These are phyloP conservation scores for Arachnopeziza araneosa DNA, from an alignment of 2,329 filamentous ascomycete species.

Conservation along the genomic window DNA sequence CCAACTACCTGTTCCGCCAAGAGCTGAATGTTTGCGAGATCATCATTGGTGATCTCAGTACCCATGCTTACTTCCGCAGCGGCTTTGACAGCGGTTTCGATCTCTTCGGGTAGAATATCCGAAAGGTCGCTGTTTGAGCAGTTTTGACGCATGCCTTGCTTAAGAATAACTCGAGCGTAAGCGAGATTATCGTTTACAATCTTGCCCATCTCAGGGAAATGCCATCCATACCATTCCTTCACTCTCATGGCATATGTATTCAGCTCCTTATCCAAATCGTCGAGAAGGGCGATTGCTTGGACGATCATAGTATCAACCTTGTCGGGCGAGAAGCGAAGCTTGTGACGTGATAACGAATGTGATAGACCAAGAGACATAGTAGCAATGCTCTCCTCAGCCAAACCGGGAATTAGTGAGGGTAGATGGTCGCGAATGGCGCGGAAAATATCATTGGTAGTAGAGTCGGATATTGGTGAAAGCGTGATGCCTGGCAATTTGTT, in stretches of 20 bases:
- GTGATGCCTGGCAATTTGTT: conserved; percentile 85
- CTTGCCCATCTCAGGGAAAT: conserved; percentile 96
- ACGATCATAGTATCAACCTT: conserved; percentile 99
- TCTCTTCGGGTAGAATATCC: conserved; percentile 90
- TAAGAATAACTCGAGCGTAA: conserved; percentile 81
- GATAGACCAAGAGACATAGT: conserved; percentile 96
- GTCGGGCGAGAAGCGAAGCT: conserved; percentile 96
- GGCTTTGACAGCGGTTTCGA: conserved; percentile 84
- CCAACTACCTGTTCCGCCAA: conserved; percentile 90
- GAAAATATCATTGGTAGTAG: conserved; percentile 80
- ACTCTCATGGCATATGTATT: conserved; percentile 99
- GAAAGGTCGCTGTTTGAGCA: conserved; percentile 72
- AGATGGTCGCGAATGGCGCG: conserved; percentile 90
- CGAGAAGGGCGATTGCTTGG: conserved; percentile 87
- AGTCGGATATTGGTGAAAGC: conserved; percentile 78
- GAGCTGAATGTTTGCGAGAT: conserved; percentile 86
- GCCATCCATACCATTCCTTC: conserved; percentile 99
- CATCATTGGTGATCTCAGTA: conserved; percentile 89
- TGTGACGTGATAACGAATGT: conserved; percentile 93
- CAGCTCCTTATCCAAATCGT: conserved; percentile 96
- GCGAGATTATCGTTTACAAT: conserved; percentile 96
- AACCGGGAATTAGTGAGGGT: conserved; percentile 81
- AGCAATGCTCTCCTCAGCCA: conserved; percentile 78
- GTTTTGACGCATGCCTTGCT: conserved; percentile 84
- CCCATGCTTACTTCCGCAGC: conserved; percentile 98